Evolutionary conservation across 257 asterid species (phyloP).

Genomic region (Phtheirospermum japonicum): DNA sequence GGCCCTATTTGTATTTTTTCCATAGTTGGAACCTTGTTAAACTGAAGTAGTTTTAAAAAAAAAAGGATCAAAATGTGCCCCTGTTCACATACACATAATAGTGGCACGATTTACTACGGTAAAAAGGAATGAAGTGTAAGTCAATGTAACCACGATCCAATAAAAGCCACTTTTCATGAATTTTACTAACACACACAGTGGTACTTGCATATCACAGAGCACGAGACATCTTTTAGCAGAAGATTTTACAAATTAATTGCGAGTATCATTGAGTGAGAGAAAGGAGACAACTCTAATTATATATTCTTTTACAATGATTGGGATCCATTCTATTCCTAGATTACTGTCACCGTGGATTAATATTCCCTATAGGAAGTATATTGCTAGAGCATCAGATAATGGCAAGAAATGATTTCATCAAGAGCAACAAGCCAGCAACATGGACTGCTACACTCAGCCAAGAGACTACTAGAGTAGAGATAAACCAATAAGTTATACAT

Average conservation of each 20-base stretch:
- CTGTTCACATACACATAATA: too few species aligned
- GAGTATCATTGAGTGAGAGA: not conserved
- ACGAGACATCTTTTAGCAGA: slow-evolving; percentile 4
- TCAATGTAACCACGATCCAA: too few species aligned
- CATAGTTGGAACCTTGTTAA: too few species aligned
- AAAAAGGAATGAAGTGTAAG: too few species aligned
- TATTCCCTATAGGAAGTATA: not conserved
- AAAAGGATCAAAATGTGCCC: too few species aligned
- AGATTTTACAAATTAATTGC: not conserved
- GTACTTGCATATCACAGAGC: slow-evolving; percentile 5
- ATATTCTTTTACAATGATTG: not conserved
- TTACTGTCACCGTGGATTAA: not conserved
- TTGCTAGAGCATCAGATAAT: not conserved
- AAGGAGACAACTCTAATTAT: not conserved
- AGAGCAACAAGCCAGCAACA: not conserved
- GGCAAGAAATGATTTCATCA: not conserved
- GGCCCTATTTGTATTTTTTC: too few species aligned
- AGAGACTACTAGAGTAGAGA: too few species aligned
- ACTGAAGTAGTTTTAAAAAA: too few species aligned
- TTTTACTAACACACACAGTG: not conserved
- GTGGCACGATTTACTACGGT: too few species aligned
- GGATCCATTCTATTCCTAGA: not conserved
- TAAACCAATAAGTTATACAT: not conserved
- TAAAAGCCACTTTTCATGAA: too few species aligned
- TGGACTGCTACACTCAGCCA: not conserved